Percentiles rank a stretch among this genome's conserved stretches.
These are phyloP conservation scores for Magnaporthiopsis incrustans DNA, from an alignment of 2,329 filamentous ascomycete genomes.

Conservation along the genomic window DNA sequence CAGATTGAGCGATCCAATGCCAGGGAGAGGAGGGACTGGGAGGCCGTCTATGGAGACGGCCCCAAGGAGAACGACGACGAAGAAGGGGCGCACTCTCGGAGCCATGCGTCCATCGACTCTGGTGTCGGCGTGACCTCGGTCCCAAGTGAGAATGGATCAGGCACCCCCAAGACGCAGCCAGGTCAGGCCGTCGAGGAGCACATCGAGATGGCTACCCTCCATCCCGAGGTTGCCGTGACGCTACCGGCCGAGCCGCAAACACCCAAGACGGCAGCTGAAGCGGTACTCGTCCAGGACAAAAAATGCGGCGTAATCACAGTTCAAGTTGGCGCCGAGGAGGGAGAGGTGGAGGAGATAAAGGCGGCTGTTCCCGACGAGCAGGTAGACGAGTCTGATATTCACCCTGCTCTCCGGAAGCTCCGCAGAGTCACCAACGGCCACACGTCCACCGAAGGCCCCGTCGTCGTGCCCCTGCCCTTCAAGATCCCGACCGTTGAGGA, in stretches of 20 bases:
- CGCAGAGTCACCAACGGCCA: background rate
- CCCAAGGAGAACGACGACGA: constrained; percentile 25
- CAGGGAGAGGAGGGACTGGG: constrained; percentile 63
- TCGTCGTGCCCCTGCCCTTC: constrained; percentile 60
- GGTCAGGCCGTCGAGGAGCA: constrained; percentile 20
- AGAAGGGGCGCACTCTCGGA: constrained; percentile 17
- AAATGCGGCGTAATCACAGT: constrained; percentile 43
- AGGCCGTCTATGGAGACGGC: constrained; percentile 62
- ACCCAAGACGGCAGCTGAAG: constrained; percentile 28
- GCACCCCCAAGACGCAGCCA: constrained; percentile 21
- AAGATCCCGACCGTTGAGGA: constrained; percentile 38
- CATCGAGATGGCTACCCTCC: constrained; percentile 11
- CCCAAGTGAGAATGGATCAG: constrained; percentile 31
- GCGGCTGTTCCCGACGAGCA: background rate
- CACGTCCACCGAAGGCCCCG: constrained; percentile 22
- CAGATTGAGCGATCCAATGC: constrained; percentile 55
- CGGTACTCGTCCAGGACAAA: constrained; percentile 31
- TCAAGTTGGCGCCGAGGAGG: constrained; percentile 43
- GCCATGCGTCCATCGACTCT: constrained; percentile 36
- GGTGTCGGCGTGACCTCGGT: constrained; percentile 37
- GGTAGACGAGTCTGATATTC: background rate
- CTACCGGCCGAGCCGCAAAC: constrained; percentile 39
- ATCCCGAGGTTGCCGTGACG: constrained; percentile 32
- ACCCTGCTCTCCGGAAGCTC: background rate
- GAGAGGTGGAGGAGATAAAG: constrained; percentile 23